Evolutionary conservation across 2,329 filamentous ascomycete genomes (phyloP).

Genomic region (Orbilia blumenaviensis): DNA sequence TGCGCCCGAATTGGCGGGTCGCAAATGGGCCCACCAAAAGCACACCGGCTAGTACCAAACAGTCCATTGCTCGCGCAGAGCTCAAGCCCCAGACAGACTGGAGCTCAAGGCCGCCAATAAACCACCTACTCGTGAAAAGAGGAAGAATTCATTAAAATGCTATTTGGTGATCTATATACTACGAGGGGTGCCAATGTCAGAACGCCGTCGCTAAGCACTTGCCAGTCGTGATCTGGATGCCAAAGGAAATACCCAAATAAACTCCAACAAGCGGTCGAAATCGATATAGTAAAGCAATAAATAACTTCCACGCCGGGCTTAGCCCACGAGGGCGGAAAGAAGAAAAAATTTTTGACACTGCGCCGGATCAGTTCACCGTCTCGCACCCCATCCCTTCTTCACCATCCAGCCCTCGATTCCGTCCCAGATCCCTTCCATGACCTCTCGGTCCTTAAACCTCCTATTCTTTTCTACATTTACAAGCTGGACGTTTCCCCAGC

Average conservation of each 20-base stretch:
- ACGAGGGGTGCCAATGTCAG: slow-evolving; percentile 5
- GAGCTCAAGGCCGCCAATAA: slow-evolving; percentile 2
- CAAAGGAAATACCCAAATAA: slow-evolving; percentile 22
- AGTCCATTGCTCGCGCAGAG: slow-evolving; percentile 15
- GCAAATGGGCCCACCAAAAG: not conserved
- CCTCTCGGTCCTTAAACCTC: slow-evolving; percentile 87
- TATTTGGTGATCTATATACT: slow-evolving; percentile 12
- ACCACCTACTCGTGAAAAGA: no score
- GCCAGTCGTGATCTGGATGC: slow-evolving; percentile 15
- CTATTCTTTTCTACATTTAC: slow-evolving; percentile 87
- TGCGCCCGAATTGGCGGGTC: slow-evolving; percentile 43
- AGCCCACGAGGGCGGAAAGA: not conserved
- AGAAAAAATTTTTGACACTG: no score
- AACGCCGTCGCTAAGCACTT: slow-evolving; percentile 53
- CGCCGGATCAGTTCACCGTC: slow-evolving; percentile 13
- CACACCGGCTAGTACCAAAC: slow-evolving; percentile 7
- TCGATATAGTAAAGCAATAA: not conserved
- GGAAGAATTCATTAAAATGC: not conserved
- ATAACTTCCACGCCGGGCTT: not conserved
- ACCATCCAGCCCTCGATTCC: slow-evolving; percentile 88
- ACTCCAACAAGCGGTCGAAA: slow-evolving; percentile 9
- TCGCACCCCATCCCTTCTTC: slow-evolving; percentile 74
- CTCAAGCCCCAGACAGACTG: not conserved
- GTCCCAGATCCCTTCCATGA: slow-evolving; percentile 92
- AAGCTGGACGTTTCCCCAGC: slow-evolving; percentile 84